Conservation (phyloP, 2,329 filamentous ascomycete genomes). For the Whalleya microplaca region DNA sequence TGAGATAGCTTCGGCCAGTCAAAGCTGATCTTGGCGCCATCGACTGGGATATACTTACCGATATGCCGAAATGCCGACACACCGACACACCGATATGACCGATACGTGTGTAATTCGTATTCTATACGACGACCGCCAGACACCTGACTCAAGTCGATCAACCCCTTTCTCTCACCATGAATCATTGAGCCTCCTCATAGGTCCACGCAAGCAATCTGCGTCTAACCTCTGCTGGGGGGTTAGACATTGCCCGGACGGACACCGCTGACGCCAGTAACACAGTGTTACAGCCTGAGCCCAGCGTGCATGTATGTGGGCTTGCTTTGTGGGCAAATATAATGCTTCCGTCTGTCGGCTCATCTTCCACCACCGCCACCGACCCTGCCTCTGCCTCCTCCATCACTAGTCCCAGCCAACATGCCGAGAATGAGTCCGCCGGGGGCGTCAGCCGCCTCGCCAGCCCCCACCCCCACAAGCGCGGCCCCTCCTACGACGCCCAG, state of each 20-base stretch:
- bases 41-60: neutral
- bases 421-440: slow-evolving; percentile 4
- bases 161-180: slow-evolving; percentile 5
- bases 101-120: too few relatives aligned
- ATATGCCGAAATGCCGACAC: too few relatives aligned
- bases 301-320: neutral
- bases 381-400: neutral
- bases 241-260: neutral
- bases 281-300: neutral
- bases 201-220: neutral
- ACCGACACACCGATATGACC: too few relatives aligned
- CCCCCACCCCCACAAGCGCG: slow-evolving; percentile 30
- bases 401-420: neutral
- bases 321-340: slow-evolving; percentile 11
- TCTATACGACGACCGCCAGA: too few relatives aligned
- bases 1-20: slow-evolving; percentile 5
- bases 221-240: too few relatives aligned
- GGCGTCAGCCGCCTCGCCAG: neutral
- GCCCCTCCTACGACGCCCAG: slow-evolving; percentile 28
- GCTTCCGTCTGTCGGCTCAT: slow-evolving; percentile 15
- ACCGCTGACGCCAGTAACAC: neutral
- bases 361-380: slow-evolving; percentile 7
- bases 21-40: neutral
- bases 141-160: slow-evolving; percentile 18
- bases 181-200: slow-evolving; percentile 14